phyloP scores from a whole-genome alignment of 176 grass and related monocot genomes.

The Aechmea fasciata region DNA sequence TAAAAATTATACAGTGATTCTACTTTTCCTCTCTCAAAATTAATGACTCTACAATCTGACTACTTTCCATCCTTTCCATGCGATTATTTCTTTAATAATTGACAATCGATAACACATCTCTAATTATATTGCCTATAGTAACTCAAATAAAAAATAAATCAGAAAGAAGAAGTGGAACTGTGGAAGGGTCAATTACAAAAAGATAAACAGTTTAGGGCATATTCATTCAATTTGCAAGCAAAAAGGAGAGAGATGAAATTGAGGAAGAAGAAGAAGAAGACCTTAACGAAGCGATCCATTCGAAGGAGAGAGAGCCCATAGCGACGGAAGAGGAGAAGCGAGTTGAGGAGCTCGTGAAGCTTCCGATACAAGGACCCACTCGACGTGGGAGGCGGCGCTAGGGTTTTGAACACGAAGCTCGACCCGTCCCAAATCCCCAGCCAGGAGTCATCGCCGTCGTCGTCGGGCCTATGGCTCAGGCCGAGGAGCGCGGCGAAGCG shows the following conservation, averaged over 20 bases:
- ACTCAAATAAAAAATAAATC: too few relatives aligned
- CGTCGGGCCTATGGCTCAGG: constrained; percentile 17
- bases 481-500: constrained; percentile 51
- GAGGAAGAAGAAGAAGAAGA: background rate
- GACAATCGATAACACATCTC: too few relatives aligned
- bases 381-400: constrained; percentile 31
- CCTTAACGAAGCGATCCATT: constrained; percentile 59
- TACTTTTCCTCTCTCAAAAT: too few relatives aligned
- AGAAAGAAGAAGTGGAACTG: background rate
- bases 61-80: too few relatives aligned
- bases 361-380: constrained; percentile 46
- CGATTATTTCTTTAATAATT: too few relatives aligned
- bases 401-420: constrained; percentile 56
- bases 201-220: background rate
- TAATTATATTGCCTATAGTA: too few relatives aligned
- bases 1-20: too few relatives aligned
- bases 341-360: constrained; percentile 39
- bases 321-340: constrained; percentile 39
- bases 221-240: background rate
- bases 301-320: constrained; percentile 61
- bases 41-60: too few relatives aligned
- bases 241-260: background rate
- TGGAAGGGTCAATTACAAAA: background rate
- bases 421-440: constrained; percentile 74
- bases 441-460: constrained; percentile 36